phyloP scores from a whole-genome alignment of 2,329 filamentous ascomycete genomes.

The Cladosporium sp. region DNA sequence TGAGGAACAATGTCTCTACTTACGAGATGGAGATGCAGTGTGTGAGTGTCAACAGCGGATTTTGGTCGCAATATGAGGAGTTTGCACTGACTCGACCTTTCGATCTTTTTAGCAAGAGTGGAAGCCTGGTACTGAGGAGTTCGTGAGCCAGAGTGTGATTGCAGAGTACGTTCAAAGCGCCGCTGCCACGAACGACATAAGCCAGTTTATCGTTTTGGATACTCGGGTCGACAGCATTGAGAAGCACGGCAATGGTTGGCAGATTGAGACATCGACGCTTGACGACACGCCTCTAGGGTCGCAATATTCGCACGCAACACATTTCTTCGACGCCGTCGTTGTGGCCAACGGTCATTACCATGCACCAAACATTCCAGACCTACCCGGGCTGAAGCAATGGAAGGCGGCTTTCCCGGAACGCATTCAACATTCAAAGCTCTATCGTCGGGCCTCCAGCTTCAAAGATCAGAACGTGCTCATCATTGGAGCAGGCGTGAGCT shows the following conservation, averaged over 20 bases:
- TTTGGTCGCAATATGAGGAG: too few species aligned
- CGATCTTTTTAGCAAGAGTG: constrained; percentile 40
- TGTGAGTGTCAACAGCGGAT: background rate
- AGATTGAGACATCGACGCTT: constrained; percentile 47
- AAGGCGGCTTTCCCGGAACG: constrained; percentile 43
- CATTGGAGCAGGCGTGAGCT: constrained; percentile 54
- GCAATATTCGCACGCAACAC: background rate
- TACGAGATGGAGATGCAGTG: constrained; percentile 47
- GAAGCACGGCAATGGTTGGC: constrained; percentile 51
- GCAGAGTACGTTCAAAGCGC: constrained; percentile 60
- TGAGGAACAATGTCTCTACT: constrained; percentile 53
- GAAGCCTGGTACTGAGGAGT: constrained; percentile 57
- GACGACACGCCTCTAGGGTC: constrained; percentile 5
- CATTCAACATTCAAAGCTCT: constrained; percentile 51
- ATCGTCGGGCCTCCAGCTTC: constrained; percentile 45
- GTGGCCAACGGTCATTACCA: constrained; percentile 56
- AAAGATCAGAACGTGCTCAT: constrained; percentile 55
- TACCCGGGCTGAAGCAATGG: constrained; percentile 44
- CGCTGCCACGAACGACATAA: constrained; percentile 47
- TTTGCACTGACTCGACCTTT: background rate
- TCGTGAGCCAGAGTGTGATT: constrained; percentile 54
- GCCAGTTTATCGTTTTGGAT: constrained; percentile 50
- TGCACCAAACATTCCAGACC: constrained; percentile 46
- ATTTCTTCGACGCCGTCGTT: constrained; percentile 49
- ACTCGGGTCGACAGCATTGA: constrained; percentile 54